phyloP scores from a whole-genome alignment of 1,139 yeast genomes.

The Lodderomyces metapsilosis region DNA sequence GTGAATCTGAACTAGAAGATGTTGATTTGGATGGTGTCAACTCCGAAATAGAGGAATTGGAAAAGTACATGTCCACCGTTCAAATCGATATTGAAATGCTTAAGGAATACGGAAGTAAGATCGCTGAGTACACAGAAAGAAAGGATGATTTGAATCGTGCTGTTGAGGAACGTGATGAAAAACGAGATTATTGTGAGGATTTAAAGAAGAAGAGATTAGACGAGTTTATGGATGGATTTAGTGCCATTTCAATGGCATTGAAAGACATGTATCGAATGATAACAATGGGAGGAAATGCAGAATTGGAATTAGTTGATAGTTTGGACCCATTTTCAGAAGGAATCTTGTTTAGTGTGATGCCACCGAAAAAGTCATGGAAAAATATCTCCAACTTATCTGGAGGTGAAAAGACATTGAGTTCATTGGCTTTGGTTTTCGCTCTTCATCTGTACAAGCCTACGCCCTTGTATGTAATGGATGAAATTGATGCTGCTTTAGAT shows the following conservation, averaged over 20 bases:
- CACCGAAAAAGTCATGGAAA: conserved; percentile 97
- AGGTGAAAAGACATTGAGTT: conserved; percentile 95
- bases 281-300: conserved; percentile 99
- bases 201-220: conserved; percentile 72
- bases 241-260: conserved; percentile 78
- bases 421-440: conserved; percentile 94
- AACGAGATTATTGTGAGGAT: conserved; percentile 64
- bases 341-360: conserved; percentile 95
- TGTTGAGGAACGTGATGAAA: conserved; percentile 62
- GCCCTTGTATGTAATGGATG: conserved; percentile 98
- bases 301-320: conserved; percentile 90
- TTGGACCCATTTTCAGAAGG: conserved; percentile 99
- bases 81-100: conserved; percentile 73
- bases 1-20: conserved; percentile 52
- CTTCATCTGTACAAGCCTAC: conserved; percentile 96
- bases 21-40: conserved; percentile 53
- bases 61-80: conserved; percentile 55
- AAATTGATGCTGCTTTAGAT: conserved; percentile 97
- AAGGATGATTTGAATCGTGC: conserved; percentile 67
- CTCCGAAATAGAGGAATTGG: conserved; percentile 53
- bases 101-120: conserved; percentile 71
- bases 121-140: conserved; percentile 61
- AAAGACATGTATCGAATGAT: conserved; percentile 98
- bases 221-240: conserved; percentile 93
- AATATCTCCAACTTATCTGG: conserved; percentile 94